Evolutionary conservation across 2,329 filamentous ascomycete genomes (phyloP), one percentile per base, ranked within the genome.

Genomic region (Phialocephala subalpina): DNA sequence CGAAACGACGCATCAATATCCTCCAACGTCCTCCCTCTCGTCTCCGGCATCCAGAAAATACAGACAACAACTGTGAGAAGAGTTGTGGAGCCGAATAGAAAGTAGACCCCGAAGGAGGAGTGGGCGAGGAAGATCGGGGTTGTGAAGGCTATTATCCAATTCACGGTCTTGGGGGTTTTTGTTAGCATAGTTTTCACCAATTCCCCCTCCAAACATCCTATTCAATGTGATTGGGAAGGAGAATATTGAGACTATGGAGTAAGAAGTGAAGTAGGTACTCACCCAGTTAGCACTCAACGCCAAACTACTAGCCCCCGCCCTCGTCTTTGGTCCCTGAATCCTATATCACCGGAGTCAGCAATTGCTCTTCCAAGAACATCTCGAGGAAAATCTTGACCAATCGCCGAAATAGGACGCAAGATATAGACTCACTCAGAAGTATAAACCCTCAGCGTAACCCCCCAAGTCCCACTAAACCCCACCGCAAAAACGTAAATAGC

Each of bases 381-480:
- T n/a, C n/a, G n/a, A n/a, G n/a, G n/a, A n/a, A n/a, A n/a, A n/a
- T n/a, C n/a, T n/a, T n/a, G n/a, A n/a, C n/a, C n/a, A n/a, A n/a
- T n/a, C n/a, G n/a, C n/a, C n/a, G n/a, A n/a, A n/a, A n/a, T n/a
- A n/a, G n/a, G n/a, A n/a, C n/a, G n/a, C n/a, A n/a, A n/a, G n/a
- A n/a, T n/a, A n/a, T n/a, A n/a, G n/a, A n/a, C n/a, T 89, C 87
- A 9, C 82, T 81, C 0, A n/a, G n/a, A n/a, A n/a, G 83, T 81
- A 64, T 87, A 89, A 7, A 89, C 83, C 67, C 84, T 85, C 57
- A 84, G 78, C 0, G 82, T 80, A 16, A 90, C 83, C 0, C 79
- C 86, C 85, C 86, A 89, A 0, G 84, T 82, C 0, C 75, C 77
- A 20, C 76, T 78, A 67, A 82, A 87, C 0, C 78, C 77, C 9